Base-by-base conservation (phyloP, 2,329 filamentous ascomycete species). In the Leptographium galeiforme region DNA sequence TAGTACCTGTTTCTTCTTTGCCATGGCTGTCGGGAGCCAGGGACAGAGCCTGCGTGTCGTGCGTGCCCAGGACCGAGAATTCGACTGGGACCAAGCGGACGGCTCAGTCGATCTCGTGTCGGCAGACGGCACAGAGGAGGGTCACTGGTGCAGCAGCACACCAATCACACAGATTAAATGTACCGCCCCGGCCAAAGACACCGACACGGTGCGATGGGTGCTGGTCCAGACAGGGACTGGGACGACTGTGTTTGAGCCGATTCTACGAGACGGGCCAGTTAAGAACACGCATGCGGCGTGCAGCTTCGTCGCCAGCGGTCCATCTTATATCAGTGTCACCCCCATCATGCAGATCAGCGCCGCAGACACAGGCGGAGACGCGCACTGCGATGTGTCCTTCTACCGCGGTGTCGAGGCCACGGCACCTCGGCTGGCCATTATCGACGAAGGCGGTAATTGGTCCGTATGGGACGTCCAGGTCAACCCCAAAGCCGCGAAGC, bases 401-500 rank as follows among this genome's bases (percentile, higher is more conserved):
- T 84, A 82, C 57, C 78, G 83, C 0, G 65, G 66, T 5, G 62
- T 61, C 6, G 68, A 55, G 58, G 77, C 68, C 63, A 67, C 70
- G 12, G 74, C 71, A 16, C 75, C 79, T 1, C 82, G 85, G 60
- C 67, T 89, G 51, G 82, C 74, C 16, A 70, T 89, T 32, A 70
- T 89, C 18, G 83, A 89, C 60, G 72, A 79, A 51, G 68, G 68
- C 38, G 85, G 84, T 1, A 71, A 70, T 54, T 90, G 85, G 86
- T 81, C 71, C 45, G 65, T 88, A 5, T 88, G 83, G 81, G 74
- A 85, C 56, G 67, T 85, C 30, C 58, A 60, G 13, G 70, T 68
- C 52, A 70, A 54, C 36, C 62, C 57, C 61, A 64, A 66, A 18
- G 61, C 64, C 12, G 62, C 65, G 25, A 64, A 67, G 19, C 68